Evolutionary conservation across 768 basidiomycete genomes (phyloP).

Genomic region (Termitomyces sp.): DNA sequence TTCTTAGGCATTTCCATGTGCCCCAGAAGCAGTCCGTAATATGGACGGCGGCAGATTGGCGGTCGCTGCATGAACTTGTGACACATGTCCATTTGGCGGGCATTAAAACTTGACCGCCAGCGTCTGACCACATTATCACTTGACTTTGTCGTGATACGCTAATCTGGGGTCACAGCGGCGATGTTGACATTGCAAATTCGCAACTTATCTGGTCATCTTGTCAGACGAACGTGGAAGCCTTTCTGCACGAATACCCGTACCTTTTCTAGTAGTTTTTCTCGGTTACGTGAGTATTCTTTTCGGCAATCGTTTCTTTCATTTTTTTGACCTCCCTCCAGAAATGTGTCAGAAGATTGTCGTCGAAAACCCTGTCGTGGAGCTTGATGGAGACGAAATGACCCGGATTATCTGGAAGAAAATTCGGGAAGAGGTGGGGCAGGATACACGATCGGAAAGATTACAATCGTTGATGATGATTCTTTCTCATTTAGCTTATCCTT

Average conservation of each 20-base stretch:
- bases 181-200: slow-evolving; percentile 15
- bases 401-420: slow-evolving; percentile 99
- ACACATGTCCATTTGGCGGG: slow-evolving; percentile 10
- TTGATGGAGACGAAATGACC: slow-evolving; percentile 99
- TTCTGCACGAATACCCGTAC: slow-evolving; percentile 11
- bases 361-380: slow-evolving; percentile 86
- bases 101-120: neutral
- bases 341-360: slow-evolving; percentile 68
- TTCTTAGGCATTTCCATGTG: neutral
- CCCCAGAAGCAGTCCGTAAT: neutral
- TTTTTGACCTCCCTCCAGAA: slow-evolving; percentile 10
- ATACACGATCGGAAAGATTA: neutral
- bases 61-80: neutral
- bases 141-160: neutral
- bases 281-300: slow-evolving; percentile 14
- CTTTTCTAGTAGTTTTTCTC: slow-evolving; percentile 15
- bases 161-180: slow-evolving; percentile 4
- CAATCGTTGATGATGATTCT: neutral
- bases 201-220: slow-evolving; percentile 12
- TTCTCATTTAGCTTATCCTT: slow-evolving; percentile 71
- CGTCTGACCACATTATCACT: neutral
- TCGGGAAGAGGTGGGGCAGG: slow-evolving; percentile 74
- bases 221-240: slow-evolving; percentile 3
- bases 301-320: slow-evolving; percentile 5
- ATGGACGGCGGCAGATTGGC: neutral